Evolutionary conservation across 78 protist genomes (phyloP).

Genomic region (Anaeramoeba flamelloides): DNA sequence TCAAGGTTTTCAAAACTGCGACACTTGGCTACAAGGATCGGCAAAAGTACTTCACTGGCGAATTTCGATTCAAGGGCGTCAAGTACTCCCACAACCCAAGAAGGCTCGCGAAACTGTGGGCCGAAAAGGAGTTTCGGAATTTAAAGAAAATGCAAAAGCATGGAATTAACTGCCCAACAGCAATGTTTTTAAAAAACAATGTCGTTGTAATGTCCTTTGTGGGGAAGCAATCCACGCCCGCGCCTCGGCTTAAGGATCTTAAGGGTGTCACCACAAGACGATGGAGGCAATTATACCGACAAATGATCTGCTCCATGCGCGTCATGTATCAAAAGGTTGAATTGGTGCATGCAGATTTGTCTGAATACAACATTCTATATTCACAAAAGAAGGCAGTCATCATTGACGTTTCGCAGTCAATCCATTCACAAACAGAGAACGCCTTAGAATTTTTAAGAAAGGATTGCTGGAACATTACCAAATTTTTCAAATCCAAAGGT

Average conservation of each 20-base stretch:
- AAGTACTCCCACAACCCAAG: background rate
- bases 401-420: background rate
- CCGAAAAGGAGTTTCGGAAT: background rate
- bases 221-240: background rate
- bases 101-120: background rate
- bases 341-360: background rate
- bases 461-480: background rate
- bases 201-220: background rate
- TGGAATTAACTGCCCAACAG: background rate
- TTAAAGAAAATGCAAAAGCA: background rate
- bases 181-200: background rate
- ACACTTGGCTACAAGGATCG: background rate
- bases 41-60: background rate
- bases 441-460: background rate
- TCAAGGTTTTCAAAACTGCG: slow-evolving; percentile 1
- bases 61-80: background rate
- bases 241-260: background rate
- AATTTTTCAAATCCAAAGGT: background rate
- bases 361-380: background rate
- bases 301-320: background rate
- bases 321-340: background rate
- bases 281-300: background rate
- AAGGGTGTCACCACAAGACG: background rate
- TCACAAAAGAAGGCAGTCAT: background rate
- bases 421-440: background rate